These are phyloP conservation scores for Colletotrichum camelliae DNA, from an alignment of 2,329 filamentous ascomycete genomes.

Conservation along the genomic window DNA sequence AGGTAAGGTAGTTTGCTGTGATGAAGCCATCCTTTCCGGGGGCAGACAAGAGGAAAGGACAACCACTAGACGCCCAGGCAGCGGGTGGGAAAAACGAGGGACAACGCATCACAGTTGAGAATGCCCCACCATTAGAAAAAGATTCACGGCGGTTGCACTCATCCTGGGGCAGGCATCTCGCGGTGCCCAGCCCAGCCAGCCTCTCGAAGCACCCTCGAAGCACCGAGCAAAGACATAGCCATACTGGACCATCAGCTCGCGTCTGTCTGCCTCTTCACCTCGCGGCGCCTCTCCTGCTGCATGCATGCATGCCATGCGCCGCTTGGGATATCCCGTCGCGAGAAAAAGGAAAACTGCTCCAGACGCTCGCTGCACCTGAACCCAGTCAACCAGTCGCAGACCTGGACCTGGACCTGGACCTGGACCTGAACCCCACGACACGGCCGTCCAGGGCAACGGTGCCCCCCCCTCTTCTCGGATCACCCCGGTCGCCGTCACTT, in stretches of 20 bases:
- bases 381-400: background rate
- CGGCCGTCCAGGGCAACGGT: conserved; percentile 12
- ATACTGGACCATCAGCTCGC: background rate
- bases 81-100: background rate
- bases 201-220: background rate
- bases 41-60: background rate
- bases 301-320: background rate
- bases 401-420: background rate
- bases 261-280: background rate
- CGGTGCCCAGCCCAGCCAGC: background rate
- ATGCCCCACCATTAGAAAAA: background rate
- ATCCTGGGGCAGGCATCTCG: background rate
- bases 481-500: conserved; percentile 12
- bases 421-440: background rate
- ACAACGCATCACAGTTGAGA: conserved; percentile 7
- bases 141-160: background rate
- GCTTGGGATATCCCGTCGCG: background rate
- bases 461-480: conserved; percentile 2
- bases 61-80: conserved; percentile 1
- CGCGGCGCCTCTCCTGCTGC: background rate
- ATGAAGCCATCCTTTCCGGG: background rate
- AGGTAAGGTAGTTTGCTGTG: background rate
- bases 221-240: background rate
- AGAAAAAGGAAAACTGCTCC: background rate
- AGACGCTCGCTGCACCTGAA: background rate